A percentile compares a stretch with the other conserved stretches of the same genome.
Evolutionary conservation across 1,284 basidiomycete species (phyloP).

Genomic region (Rhodotorula glutinis): DNA sequence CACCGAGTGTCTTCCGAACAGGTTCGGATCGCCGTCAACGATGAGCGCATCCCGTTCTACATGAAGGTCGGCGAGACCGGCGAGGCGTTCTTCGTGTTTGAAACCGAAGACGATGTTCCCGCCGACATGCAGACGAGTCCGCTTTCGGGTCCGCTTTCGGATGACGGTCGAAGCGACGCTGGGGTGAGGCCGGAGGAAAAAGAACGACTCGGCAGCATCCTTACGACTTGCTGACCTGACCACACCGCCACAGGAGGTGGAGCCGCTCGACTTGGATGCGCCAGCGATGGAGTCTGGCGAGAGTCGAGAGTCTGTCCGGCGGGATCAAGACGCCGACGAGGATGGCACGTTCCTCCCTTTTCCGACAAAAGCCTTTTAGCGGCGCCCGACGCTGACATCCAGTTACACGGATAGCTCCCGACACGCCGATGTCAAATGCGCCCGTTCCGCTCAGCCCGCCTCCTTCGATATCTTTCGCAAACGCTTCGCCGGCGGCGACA

Average conservation of each 20-base stretch:
- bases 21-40: constrained; percentile 56
- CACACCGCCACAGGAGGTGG: constrained; percentile 5
- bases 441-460: constrained; percentile 1
- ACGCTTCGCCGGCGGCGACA: constrained; percentile 23
- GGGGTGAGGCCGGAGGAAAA: neutral
- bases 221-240: neutral
- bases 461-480: constrained; percentile 7
- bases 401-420: neutral
- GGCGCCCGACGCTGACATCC: neutral
- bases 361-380: too few species aligned
- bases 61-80: constrained; percentile 99
- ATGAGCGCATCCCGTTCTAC: constrained; percentile 72
- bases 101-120: constrained; percentile 91
- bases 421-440: neutral
- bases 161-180: constrained; percentile 27
- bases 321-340: constrained; percentile 22
- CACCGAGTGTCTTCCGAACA: constrained; percentile 16
- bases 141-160: constrained; percentile 36
- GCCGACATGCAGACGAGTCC: constrained; percentile 92
- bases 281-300: constrained; percentile 5
- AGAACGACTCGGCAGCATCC: too few species aligned
- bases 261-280: constrained; percentile 27
- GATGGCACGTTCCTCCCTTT: constrained; percentile 8
- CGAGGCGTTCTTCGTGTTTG: constrained; percentile 98
- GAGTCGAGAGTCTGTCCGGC: neutral